Evolutionary conservation across 1,284 basidiomycete genomes (phyloP).

Genomic region (Sanghuangporus weigelae): DNA sequence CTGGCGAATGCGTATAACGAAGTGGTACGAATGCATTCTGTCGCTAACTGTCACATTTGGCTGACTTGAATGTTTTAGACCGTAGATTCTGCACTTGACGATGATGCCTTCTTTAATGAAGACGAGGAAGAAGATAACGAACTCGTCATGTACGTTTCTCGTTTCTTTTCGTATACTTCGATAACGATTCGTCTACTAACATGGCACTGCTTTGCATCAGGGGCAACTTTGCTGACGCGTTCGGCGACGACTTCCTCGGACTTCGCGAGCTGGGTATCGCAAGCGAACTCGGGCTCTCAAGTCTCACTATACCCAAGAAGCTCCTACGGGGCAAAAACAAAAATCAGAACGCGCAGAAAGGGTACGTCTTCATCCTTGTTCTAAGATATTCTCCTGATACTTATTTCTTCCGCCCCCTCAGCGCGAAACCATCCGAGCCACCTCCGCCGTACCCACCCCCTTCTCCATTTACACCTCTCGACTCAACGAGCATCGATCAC

Average conservation of each 20-base stretch:
- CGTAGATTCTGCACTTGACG: constrained; percentile 54
- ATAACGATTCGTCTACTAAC: not conserved
- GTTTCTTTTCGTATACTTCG: not conserved
- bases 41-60: not conserved
- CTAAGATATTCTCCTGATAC: constrained; percentile 13
- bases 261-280: constrained; percentile 87
- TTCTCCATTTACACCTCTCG: constrained; percentile 70
- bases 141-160: constrained; percentile 56
- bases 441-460: constrained; percentile 85
- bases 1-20: constrained; percentile 80
- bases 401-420: constrained; percentile 23
- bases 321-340: constrained; percentile 69
- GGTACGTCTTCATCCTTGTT: constrained; percentile 35
- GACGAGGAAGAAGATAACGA: constrained; percentile 75
- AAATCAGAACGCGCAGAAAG: constrained; percentile 36
- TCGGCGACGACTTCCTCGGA: constrained; percentile 94
- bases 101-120: constrained; percentile 68
- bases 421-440: constrained; percentile 63
- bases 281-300: constrained; percentile 77
- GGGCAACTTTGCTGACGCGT: constrained; percentile 82
- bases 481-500: constrained; percentile 52
- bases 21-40: constrained; percentile 39
- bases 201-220: constrained; percentile 30
- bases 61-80: constrained; percentile 35
- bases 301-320: constrained; percentile 73